phyloP scores from a whole-genome alignment of 164 flowering plant species.

The Tetrastigma voinierianum region DNA sequence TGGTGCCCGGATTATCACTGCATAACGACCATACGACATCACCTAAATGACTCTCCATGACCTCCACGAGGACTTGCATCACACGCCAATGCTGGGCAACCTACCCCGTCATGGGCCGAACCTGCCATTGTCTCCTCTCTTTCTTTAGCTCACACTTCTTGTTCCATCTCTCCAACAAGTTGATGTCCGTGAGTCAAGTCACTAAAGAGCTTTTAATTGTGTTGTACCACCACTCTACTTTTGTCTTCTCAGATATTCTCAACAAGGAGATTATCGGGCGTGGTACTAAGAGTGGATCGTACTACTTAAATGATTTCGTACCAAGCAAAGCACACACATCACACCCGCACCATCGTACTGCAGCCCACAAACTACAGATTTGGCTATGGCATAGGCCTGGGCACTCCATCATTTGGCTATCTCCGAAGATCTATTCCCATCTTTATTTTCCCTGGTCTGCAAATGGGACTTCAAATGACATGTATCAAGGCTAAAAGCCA shows the following conservation, averaged over 20 bases:
- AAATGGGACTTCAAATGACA: conserved; percentile 10
- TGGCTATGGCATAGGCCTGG: conserved; percentile 5
- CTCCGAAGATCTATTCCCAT: conserved; percentile 4
- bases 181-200: too few species aligned
- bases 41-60: neutral
- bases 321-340: conserved; percentile 5
- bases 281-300: too few species aligned
- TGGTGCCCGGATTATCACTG: conserved; percentile 3
- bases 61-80: neutral
- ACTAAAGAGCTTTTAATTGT: too few species aligned
- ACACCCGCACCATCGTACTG: conserved; percentile 7
- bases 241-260: too few species aligned
- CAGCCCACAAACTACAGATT: neutral
- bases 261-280: too few species aligned
- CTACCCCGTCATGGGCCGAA: conserved; percentile 4
- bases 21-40: conserved; percentile 1
- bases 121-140: conserved; percentile 9
- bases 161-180: neutral
- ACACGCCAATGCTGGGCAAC: conserved; percentile 9
- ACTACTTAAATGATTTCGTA: too few species aligned
- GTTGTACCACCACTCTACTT: too few species aligned
- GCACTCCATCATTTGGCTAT: conserved; percentile 6
- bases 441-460: conserved; percentile 5
- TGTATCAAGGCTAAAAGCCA: conserved; percentile 12
- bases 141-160: conserved; percentile 6